Evolutionary conservation across 345 rosid species (phyloP).

Genomic region (Diplotaxis tenuifolia): DNA sequence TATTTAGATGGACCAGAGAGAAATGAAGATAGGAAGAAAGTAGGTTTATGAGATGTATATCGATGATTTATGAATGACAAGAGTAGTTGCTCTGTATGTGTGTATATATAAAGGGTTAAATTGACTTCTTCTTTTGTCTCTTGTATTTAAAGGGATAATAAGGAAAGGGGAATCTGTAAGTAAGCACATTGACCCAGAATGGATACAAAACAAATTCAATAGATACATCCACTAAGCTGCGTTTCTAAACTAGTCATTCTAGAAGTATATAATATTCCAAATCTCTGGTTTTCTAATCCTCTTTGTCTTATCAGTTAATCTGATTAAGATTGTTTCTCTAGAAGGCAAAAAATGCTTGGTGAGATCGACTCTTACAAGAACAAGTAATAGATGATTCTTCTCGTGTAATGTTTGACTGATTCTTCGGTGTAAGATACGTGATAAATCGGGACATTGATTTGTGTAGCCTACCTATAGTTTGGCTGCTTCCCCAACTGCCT

Average conservation of each 20-base stretch:
- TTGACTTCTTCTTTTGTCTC: slow-evolving; percentile 20
- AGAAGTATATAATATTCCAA: slow-evolving; percentile 16
- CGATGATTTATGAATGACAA: slow-evolving; percentile 33
- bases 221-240: slow-evolving; percentile 24
- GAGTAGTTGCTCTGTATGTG: slow-evolving; percentile 30
- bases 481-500: slow-evolving; percentile 34
- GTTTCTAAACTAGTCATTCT: slow-evolving; percentile 5
- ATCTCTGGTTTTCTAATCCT: slow-evolving; percentile 9
- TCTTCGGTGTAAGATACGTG: slow-evolving; percentile 34
- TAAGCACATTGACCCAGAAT: slow-evolving; percentile 32
- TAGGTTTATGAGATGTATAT: slow-evolving; percentile 30
- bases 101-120: slow-evolving; percentile 30
- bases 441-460: slow-evolving; percentile 31
- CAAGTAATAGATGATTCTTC: not conserved
- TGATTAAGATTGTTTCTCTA: slow-evolving; percentile 28
- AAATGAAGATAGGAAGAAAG: slow-evolving; percentile 26
- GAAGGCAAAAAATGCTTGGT: slow-evolving; percentile 14
- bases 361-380: not conserved
- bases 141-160: slow-evolving; percentile 19
- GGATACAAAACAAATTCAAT: slow-evolving; percentile 31
- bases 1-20: slow-evolving; percentile 16
- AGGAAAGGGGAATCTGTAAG: slow-evolving; percentile 35
- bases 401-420: slow-evolving; percentile 40
- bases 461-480: slow-evolving; percentile 40
- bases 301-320: not conserved